These are phyloP conservation scores for Bipolaris sorokiniana DNA, from an alignment of 2,329 filamentous ascomycete species.

Conservation along the genomic window DNA sequence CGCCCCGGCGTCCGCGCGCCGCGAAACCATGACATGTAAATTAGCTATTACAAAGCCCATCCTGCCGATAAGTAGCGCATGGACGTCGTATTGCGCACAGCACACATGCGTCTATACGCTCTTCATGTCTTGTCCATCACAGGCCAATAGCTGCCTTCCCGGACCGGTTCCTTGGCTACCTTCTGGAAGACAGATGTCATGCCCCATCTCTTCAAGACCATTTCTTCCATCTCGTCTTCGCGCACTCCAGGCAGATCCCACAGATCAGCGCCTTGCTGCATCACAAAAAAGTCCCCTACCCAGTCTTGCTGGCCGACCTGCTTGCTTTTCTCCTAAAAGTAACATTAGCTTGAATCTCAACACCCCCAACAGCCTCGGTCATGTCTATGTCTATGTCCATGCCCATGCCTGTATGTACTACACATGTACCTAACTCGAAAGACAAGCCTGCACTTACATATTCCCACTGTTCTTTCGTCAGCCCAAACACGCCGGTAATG, in stretches of 20 bases:
- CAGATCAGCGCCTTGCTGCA: neutral
- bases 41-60: too few species aligned
- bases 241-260: neutral
- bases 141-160: constrained; percentile 20
- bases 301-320: neutral
- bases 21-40: too few species aligned
- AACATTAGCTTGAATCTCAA: neutral
- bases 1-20: too few species aligned
- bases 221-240: neutral
- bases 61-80: too few species aligned
- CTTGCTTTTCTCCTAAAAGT: constrained; percentile 13
- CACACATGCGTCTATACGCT: neutral
- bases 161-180: constrained; percentile 3
- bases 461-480: constrained; percentile 30
- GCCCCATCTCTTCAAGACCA: constrained; percentile 22
- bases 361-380: too few species aligned
- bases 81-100: neutral
- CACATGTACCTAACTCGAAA: neutral
- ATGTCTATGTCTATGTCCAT: too few species aligned
- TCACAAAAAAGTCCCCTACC: constrained; percentile 2
- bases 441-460: constrained; percentile 14
- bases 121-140: too few species aligned
- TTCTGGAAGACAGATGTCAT: constrained; percentile 4
- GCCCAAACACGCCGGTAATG: constrained; percentile 19
- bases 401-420: too few species aligned